These are phyloP conservation scores for Ambrosiella cleistominuta DNA, from an alignment of 2,329 filamentous ascomycete genomes.

Conservation along the genomic window DNA sequence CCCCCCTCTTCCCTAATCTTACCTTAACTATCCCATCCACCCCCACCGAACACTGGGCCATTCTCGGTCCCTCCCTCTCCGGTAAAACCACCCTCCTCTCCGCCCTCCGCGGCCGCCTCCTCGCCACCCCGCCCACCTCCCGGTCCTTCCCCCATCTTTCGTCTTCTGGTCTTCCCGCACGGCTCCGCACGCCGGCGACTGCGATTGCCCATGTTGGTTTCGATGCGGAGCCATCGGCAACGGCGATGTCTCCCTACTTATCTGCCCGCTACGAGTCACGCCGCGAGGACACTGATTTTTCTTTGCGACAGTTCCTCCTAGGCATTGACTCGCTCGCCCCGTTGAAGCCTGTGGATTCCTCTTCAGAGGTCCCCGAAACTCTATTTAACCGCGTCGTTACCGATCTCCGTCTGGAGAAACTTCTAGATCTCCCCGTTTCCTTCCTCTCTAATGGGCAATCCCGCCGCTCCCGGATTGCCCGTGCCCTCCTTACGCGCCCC, in stretches of 20 bases:
- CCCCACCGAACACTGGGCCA: conserved; percentile 53
- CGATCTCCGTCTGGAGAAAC: conserved; percentile 49
- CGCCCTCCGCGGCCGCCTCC: conserved; percentile 54
- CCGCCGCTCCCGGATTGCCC: conserved; percentile 69
- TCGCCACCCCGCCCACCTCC: conserved; percentile 58
- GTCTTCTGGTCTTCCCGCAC: conserved; percentile 30
- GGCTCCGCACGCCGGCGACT: conserved; percentile 39
- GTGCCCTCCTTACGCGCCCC: conserved; percentile 60
- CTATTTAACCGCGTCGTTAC: conserved; percentile 45
- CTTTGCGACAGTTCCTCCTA: conserved; percentile 59
- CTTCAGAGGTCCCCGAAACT: conserved; percentile 29
- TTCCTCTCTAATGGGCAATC: conserved; percentile 92
- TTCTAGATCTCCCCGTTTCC: conserved; percentile 67
- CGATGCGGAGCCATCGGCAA: conserved; percentile 46
- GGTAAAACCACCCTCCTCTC: conserved; percentile 74
- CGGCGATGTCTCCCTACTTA: conserved; percentile 59
- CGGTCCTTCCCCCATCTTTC: conserved; percentile 66
- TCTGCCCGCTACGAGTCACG: conserved; percentile 81
- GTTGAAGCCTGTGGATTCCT: conserved; percentile 25
- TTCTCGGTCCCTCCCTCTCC: conserved; percentile 62
- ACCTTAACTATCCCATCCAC: conserved; percentile 50
- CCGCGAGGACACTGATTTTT: conserved; percentile 75
- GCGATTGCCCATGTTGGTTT: conserved; percentile 88
- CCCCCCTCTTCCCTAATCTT: conserved; percentile 54
- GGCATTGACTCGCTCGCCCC: conserved; percentile 75